Percentiles rank a stretch among this genome's conserved stretches.
These are phyloP conservation scores for Ampelocalamus luodianensis DNA, from an alignment of 176 grass and related monocot species.

Conservation along the genomic window DNA sequence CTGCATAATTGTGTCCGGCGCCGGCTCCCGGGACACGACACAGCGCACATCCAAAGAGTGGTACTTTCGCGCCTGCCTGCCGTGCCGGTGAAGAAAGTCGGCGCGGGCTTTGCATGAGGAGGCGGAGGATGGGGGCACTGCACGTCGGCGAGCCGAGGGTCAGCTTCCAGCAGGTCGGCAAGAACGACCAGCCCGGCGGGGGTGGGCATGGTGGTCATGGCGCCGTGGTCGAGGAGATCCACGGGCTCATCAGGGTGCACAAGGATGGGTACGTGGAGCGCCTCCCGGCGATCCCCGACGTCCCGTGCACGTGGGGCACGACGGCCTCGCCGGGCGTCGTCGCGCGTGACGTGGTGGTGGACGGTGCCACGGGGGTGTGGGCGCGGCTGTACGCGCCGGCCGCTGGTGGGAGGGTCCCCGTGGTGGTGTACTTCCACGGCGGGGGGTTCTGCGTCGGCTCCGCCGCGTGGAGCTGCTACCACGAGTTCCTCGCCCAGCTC, in stretches of 20 bases:
- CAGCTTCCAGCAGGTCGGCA: constrained; percentile 43
- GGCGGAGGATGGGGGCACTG: constrained; percentile 70
- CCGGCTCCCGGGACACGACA: constrained; percentile 40
- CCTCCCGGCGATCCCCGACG: constrained; percentile 61
- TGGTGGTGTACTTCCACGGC: constrained; percentile 95
- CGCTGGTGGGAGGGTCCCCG: constrained; percentile 34
- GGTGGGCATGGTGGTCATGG: constrained; percentile 46
- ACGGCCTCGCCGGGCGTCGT: constrained; percentile 45
- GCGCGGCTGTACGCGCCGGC: constrained; percentile 74
- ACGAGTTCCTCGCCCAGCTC: constrained; percentile 73
- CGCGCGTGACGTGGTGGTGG: constrained; percentile 56
- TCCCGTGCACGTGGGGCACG: constrained; percentile 67
- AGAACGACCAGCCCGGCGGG: constrained; percentile 8
- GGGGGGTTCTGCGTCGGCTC: constrained; percentile 95
- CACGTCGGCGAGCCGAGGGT: constrained; percentile 59
- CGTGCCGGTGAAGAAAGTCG: constrained; percentile 25
- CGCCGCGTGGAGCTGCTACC: constrained; percentile 90
- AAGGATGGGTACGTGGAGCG: constrained; percentile 81
- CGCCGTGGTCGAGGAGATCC: constrained; percentile 79
- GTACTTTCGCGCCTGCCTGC: background rate
- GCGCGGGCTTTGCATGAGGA: constrained; percentile 40
- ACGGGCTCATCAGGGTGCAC: constrained; percentile 74
- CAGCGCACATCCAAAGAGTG: constrained; percentile 23
- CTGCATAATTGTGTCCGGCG: constrained; percentile 48
- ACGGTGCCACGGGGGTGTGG: constrained; percentile 63